Base-by-base conservation (phyloP, 345 rosid species). In the Turnera subulata region DNA sequence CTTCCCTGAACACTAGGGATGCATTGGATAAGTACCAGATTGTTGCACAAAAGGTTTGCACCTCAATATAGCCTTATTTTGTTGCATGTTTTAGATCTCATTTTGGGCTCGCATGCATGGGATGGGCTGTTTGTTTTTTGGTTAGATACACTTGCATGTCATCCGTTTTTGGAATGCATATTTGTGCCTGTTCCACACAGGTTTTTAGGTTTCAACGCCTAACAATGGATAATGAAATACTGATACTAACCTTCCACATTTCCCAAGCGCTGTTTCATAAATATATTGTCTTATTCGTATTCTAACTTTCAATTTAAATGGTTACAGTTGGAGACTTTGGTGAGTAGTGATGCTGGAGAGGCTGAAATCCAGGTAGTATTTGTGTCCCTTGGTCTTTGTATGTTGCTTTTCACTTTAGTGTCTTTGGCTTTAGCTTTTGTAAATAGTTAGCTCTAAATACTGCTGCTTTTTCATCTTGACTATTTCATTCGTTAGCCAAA, bases 21-120 rank as follows among this genome's bases (percentile, higher is more conserved):
- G 99, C 96, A 66, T 50, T 93, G 78, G 99, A 93, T 66, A 87
- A 87, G 65, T 93, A 78, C 63, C 87, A 87, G 72, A 75, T 87
- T 66, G 76, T 85, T 70, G 78, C 94, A 6, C 96, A 82, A 74
- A 87, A 89, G 97, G 99, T 89, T 15, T 64, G 49, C 8, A 40
- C 23, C 40, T 33, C 39, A 46, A 12, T 47, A 18, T 44, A 16
- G 4, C 12, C 38, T 10, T 9, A 7, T n/a, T 24, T 8, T 29
- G 32, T 10, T 68, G 45, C 53, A 14, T 68, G n/a, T 25, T 48
- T 24, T 53, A 10, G 33, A 45, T 7, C 11, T 26, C 18, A 15
- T 23, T 18, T 55, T 13, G 17, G 2, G 17, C 11, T 44, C 38
- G n/a, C 10, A 19, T 20, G 13, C 35, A 46, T n/a, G n/a, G n/a